Percentiles rank a stretch among this genome's conserved stretches.
Evolutionary conservation across 2,329 filamentous ascomycete genomes (phyloP).

Genomic region (Colletotrichum theobromicola): DNA sequence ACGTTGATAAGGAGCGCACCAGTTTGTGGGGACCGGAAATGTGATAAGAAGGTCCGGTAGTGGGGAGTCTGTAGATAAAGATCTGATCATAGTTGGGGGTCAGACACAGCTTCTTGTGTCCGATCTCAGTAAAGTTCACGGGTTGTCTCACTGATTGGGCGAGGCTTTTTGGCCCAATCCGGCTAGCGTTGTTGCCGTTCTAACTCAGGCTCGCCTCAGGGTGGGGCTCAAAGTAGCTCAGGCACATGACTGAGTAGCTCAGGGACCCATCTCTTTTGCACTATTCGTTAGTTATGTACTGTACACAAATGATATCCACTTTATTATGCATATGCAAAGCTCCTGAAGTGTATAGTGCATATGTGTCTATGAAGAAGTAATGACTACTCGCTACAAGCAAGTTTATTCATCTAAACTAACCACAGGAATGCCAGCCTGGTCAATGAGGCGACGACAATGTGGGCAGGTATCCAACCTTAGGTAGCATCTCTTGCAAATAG

Average conservation of each 20-base stretch:
- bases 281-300: background rate
- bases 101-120: background rate
- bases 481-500: background rate
- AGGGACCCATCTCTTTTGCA: background rate
- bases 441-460: background rate
- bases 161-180: background rate
- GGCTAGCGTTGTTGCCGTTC: background rate
- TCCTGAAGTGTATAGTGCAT: background rate
- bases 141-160: background rate
- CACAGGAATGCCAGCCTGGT: background rate
- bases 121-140: background rate
- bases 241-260: background rate
- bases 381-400: background rate
- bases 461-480: background rate
- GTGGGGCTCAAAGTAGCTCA: background rate
- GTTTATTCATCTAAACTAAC: background rate
- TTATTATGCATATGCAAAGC: background rate
- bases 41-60: background rate
- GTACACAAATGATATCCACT: background rate
- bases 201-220: background rate
- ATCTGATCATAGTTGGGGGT: background rate
- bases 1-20: background rate
- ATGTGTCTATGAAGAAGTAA: background rate
- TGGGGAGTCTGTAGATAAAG: background rate
- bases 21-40: background rate